A percentile compares a stretch with the other conserved stretches of the same genome.
Conservation (phyloP, 2,329 filamentous ascomycete genomes). For the Ophiosphaerella herpotricha region DNA sequence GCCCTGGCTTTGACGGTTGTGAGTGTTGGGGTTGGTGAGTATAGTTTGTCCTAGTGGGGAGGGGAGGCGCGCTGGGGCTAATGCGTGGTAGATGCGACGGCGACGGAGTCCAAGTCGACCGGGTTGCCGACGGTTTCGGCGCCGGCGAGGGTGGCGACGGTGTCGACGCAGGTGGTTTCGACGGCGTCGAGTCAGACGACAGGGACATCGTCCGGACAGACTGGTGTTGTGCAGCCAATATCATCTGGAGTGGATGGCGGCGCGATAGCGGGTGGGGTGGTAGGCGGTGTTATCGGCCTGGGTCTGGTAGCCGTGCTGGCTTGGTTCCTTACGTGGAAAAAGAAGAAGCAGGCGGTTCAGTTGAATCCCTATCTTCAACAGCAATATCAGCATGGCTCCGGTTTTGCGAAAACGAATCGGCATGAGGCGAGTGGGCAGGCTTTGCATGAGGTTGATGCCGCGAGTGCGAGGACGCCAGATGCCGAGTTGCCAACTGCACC, state of each 20-base stretch:
- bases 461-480: neutral
- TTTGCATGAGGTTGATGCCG: neutral
- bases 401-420: neutral
- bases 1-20: conserved; percentile 1
- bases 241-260: neutral
- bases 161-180: too few species aligned
- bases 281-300: conserved; percentile 3
- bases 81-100: neutral
- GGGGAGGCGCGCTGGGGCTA: neutral
- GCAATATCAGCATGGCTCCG: neutral
- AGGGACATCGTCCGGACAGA: neutral
- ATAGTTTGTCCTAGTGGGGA: neutral
- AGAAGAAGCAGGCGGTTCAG: neutral
- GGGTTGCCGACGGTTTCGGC: too few species aligned
- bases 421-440: neutral
- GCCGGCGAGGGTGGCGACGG: too few species aligned
- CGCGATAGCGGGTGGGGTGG: conserved; percentile 6
- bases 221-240: neutral
- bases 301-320: neutral
- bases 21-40: conserved; percentile 4
- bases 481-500: too few species aligned
- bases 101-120: too few species aligned
- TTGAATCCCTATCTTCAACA: too few species aligned
- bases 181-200: neutral
- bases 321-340: conserved; percentile 5